Evolutionary conservation across 768 basidiomycete species (phyloP).

Genomic region (Boletus vinaceobasis): DNA sequence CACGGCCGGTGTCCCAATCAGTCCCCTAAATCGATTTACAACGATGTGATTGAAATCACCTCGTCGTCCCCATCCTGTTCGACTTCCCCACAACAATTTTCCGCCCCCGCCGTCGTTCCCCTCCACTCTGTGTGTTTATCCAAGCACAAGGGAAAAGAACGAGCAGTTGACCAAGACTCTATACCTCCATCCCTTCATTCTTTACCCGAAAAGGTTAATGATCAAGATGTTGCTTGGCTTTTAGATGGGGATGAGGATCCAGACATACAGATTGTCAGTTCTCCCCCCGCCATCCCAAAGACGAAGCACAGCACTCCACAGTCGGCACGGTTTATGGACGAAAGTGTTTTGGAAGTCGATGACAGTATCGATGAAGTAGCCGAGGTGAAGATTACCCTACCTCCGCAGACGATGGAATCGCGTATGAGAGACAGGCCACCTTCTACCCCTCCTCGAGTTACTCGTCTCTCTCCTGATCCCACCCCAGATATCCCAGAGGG

Average conservation of each 20-base stretch:
- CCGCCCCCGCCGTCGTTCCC: background rate
- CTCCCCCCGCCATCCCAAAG: constrained; percentile 39
- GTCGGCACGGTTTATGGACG: constrained; percentile 10
- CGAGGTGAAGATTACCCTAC: constrained; percentile 16
- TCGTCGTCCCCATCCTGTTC: constrained; percentile 29
- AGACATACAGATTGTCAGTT: constrained; percentile 49
- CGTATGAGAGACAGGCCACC: constrained; percentile 31
- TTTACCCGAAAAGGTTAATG: constrained; percentile 3
- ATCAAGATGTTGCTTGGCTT: constrained; percentile 60
- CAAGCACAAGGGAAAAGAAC: constrained; percentile 13
- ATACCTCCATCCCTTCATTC: background rate
- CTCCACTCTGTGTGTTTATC: background rate
- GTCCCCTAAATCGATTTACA: constrained; percentile 22
- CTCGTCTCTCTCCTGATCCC: constrained; percentile 16
- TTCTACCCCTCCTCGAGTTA: constrained; percentile 28
- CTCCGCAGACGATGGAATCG: constrained; percentile 7
- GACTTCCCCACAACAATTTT: constrained; percentile 7
- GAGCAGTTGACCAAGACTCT: background rate
- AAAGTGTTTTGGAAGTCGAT: constrained; percentile 16
- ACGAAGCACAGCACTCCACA: constrained; percentile 1
- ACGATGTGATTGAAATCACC: constrained; percentile 32
- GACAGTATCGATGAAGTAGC: constrained; percentile 16
- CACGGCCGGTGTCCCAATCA: background rate
- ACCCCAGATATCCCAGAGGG: constrained; percentile 34
- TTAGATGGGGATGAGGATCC: constrained; percentile 63